Evolutionary conservation across 1,284 basidiomycete species (phyloP), one percentile per base, ranked within the genome.

Genomic region (Salmacisia buchloeana): DNA sequence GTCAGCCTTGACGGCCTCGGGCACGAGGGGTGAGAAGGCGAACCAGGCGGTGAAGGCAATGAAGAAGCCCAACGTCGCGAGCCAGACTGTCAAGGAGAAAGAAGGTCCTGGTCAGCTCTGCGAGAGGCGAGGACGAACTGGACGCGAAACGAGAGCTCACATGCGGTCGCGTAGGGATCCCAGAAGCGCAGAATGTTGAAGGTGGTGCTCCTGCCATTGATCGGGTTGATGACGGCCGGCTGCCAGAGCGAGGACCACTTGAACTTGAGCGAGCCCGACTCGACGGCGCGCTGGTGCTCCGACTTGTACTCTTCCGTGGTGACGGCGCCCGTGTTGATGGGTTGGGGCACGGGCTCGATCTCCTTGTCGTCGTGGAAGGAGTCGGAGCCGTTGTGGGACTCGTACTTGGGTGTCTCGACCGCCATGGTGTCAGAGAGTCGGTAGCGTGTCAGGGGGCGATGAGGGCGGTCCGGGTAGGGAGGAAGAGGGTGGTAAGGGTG

Each of bases 11-110:
- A 88, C 86, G 3, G 84, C 85, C 41, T 86, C 85, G 0, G 86
- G 84, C 49, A 86, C 83, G 10, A 88, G 82, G 0, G 86, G 86
- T 18, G 85, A 82, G 72, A 87, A 87, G 0, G 86, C 86, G 66
- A 88, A 88, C 87, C 87, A 88, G 15, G 85, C 84, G 23, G 86
- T 74, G 68, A 81, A 80, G 15, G 83, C 83, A 3, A 82, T 76
- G 68, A 83, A 83, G 77, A 82, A 85, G 35, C 79, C 81, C 65
- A 52, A 76, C 82, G 83, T 85, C 21, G 85, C 81, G 3, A 66
- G 35, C 67, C 65, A 71, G 68, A 68, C 46, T 49, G 25, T 27
- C 6, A 15, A 18, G 46, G 12, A 23, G 54, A 7, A 45, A 2
- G 13, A 5, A 60, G 2, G 49, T 34, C 13, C 5, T 18, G 49